Conservation (phyloP, 306 rosid genomes). For the Corylus avellana region DNA sequence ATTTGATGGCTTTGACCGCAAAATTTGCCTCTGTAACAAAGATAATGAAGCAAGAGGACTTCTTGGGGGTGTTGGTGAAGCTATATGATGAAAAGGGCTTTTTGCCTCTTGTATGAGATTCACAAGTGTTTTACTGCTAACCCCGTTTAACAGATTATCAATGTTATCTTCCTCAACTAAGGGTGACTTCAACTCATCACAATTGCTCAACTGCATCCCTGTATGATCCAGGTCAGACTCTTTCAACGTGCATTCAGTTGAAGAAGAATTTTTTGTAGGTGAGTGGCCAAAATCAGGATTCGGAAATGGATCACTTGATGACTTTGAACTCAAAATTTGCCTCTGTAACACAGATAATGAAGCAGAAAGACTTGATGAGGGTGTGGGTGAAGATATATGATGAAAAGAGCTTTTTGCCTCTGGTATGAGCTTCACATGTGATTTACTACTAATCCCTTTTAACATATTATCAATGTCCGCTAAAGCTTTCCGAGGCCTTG, state of each 20-base stretch:
- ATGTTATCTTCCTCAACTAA: conserved; percentile 31
- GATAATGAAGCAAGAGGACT: conserved; percentile 61
- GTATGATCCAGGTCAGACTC: conserved; percentile 36
- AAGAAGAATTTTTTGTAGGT: conserved; percentile 34
- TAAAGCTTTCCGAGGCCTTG: conserved; percentile 51
- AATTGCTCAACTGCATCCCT: conserved; percentile 22
- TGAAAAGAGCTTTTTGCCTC: conserved; percentile 33
- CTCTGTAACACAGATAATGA: conserved; percentile 40
- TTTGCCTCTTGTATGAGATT: conserved; percentile 33
- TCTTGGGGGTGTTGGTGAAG: conserved; percentile 73
- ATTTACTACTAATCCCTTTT: conserved; percentile 36
- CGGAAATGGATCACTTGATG: conserved; percentile 66
- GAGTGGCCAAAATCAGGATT: conserved; percentile 41
- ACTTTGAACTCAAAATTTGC: conserved; percentile 45
- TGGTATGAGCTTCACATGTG: conserved; percentile 32
- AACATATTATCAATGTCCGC: conserved; percentile 44
- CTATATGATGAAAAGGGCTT: conserved; percentile 34
- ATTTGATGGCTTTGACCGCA: conserved; percentile 43
- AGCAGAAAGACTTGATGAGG: conserved; percentile 75
- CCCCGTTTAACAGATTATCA: conserved; percentile 46
- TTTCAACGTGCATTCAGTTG: conserved; percentile 10
- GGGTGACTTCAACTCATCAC: conserved; percentile 30
- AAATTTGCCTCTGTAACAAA: conserved; percentile 49
- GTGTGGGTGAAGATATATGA: conserved; percentile 60
- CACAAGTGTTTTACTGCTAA: conserved; percentile 36